Percentiles rank a stretch among this genome's conserved stretches.
These are phyloP conservation scores for Hymenoscyphus repandus DNA, from an alignment of 2,329 filamentous ascomycete genomes.

Conservation along the genomic window DNA sequence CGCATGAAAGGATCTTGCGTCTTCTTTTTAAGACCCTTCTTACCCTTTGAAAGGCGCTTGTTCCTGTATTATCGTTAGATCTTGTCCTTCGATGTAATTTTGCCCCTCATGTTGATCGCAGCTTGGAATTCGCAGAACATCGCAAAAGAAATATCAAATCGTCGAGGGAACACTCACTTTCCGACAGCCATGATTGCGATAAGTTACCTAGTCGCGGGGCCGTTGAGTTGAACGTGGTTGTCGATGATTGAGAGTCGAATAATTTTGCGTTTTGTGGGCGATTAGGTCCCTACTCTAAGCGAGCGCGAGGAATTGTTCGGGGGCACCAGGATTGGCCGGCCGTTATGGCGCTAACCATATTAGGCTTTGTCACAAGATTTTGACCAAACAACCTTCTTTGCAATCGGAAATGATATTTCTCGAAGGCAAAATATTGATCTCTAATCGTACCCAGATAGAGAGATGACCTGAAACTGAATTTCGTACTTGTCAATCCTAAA, in stretches of 20 bases:
- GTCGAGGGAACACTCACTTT: constrained; percentile 51
- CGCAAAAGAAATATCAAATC: constrained; percentile 6
- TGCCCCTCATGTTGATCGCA: constrained; percentile 17
- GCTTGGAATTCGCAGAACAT: constrained; percentile 4
- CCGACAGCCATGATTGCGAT: constrained; percentile 77
- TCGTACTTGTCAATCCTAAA: too few species aligned
- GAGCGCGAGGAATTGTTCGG: too few species aligned
- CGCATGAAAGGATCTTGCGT: constrained; percentile 94
- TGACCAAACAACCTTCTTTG: too few species aligned
- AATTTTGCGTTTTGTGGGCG: constrained; percentile 7
- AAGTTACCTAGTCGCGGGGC: constrained; percentile 31
- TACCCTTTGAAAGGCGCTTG: constrained; percentile 99
- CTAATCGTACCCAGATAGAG: too few species aligned
- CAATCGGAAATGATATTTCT: too few species aligned
- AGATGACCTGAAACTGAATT: too few species aligned
- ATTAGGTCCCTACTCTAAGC: not conserved
- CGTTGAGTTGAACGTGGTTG: constrained; percentile 20
- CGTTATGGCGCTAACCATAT: too few species aligned
- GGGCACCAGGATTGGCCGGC: too few species aligned
- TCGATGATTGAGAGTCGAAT: constrained; percentile 6
- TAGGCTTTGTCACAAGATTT: too few species aligned
- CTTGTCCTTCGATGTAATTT: constrained; percentile 9
- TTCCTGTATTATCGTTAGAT: constrained; percentile 57
- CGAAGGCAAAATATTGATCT: too few species aligned
- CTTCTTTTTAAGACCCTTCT: constrained; percentile 99